Evolutionary conservation across 164 flowering plant species (phyloP).

Genomic region (Chimonanthus praecox): DNA sequence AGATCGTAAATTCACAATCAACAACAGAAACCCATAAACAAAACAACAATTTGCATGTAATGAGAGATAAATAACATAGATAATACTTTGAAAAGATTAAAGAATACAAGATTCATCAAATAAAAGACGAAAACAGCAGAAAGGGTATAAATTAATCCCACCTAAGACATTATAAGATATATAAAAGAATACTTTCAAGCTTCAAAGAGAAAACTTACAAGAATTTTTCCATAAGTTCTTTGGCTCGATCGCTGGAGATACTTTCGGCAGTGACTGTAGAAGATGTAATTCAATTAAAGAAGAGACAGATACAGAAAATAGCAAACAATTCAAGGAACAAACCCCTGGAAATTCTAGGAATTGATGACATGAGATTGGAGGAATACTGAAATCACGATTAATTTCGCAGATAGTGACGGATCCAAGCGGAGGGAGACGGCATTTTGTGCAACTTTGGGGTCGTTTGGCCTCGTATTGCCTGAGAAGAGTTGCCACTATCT

Average conservation of each 20-base stretch:
- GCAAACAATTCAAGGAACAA: neutral
- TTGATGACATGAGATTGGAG: neutral
- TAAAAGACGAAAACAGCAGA: neutral
- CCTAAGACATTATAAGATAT: neutral
- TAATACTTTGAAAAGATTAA: neutral
- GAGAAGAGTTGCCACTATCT: too few relatives aligned
- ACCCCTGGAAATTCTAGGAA: neutral
- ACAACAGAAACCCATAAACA: neutral
- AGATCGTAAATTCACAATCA: neutral
- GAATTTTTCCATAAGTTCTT: conserved; percentile 71
- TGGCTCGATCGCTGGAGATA: conserved; percentile 60
- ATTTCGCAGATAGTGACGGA: conserved; percentile 83
- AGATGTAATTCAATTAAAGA: neutral
- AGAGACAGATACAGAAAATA: neutral
- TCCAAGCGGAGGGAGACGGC: conserved; percentile 82
- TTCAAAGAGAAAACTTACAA: conserved; percentile 30
- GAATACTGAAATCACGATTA: conserved; percentile 70
- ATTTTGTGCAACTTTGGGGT: conserved; percentile 19
- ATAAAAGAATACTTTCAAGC: too few relatives aligned
- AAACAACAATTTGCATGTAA: neutral
- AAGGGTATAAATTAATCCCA: neutral
- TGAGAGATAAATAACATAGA: neutral
- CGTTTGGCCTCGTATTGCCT: too few relatives aligned
- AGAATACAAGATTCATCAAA: neutral
- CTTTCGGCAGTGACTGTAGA: conserved; percentile 56